Conservation (phyloP, 2,329 filamentous ascomycete genomes). For the Diaporthe sp. region DNA sequence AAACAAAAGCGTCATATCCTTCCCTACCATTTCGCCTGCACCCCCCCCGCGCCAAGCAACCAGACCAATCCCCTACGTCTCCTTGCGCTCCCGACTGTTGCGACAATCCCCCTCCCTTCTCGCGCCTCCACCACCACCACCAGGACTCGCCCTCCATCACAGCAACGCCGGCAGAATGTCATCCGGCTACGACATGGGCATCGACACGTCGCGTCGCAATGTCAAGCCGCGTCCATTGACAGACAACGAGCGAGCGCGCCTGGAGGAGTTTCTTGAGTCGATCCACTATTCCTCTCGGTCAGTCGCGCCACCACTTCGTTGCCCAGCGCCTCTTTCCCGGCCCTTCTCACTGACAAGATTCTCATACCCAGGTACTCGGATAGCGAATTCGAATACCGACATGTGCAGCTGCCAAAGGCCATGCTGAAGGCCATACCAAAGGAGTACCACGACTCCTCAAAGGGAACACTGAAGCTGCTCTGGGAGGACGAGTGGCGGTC, state of each 20-base stretch:
- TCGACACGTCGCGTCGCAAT: slow-evolving; percentile 90
- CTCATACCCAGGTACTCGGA: slow-evolving; percentile 83
- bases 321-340: not conserved
- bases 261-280: slow-evolving; percentile 92
- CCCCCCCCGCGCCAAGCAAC: slow-evolving; percentile 20
- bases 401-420: slow-evolving; percentile 96
- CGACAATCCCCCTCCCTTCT: not conserved
- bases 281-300: slow-evolving; percentile 97
- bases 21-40: not conserved
- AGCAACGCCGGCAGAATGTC: slow-evolving; percentile 44
- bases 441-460: slow-evolving; percentile 89
- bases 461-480: slow-evolving; percentile 94
- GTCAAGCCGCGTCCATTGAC: slow-evolving; percentile 84
- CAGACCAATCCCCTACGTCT: slow-evolving; percentile 1
- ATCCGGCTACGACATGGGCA: slow-evolving; percentile 62
- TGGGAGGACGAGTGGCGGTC: slow-evolving; percentile 99
- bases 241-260: slow-evolving; percentile 83
- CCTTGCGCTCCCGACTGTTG: slow-evolving; percentile 19
- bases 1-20: slow-evolving; percentile 32
- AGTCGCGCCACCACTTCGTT: slow-evolving; percentile 47
- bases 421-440: slow-evolving; percentile 98
- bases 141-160: not conserved
- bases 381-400: slow-evolving; percentile 93
- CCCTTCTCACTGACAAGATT: slow-evolving; percentile 40
- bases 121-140: not conserved